These are phyloP conservation scores for Lodderomyces jiufengensis DNA, from an alignment of 1,139 yeast genomes.

Conservation along the genomic window DNA sequence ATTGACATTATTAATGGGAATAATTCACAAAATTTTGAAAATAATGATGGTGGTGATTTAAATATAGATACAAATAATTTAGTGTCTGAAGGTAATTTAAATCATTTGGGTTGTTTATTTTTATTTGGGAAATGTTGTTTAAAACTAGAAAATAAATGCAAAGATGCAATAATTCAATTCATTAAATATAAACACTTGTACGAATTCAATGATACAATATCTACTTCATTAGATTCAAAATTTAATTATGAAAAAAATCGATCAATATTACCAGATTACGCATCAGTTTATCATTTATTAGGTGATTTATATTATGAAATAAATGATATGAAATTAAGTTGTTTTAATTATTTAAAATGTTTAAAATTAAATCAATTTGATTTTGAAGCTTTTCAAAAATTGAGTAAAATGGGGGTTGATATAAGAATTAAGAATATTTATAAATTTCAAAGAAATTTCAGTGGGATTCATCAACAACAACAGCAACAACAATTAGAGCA, in stretches of 20 bases:
- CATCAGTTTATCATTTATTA: conserved; percentile 60
- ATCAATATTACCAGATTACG: conserved; percentile 55
- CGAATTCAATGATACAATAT: conserved; percentile 54
- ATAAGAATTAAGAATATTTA: conserved; percentile 61
- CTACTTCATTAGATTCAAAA: conserved; percentile 10
- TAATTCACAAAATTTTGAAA: no score
- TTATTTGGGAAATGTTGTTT: conserved; percentile 67
- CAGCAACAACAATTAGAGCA: conserved; percentile 5
- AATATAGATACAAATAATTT: neutral
- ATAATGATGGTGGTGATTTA: no score
- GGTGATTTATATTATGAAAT: conserved; percentile 64
- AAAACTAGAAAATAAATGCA: conserved; percentile 44
- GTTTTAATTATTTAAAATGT: conserved; percentile 65
- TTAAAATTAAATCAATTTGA: conserved; percentile 71
- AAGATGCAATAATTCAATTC: conserved; percentile 64
- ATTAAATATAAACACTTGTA: conserved; percentile 30
- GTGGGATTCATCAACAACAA: neutral
- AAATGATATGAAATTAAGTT: conserved; percentile 63
- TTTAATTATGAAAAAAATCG: conserved; percentile 31
- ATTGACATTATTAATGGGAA: conserved; percentile 17
- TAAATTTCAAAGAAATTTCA: conserved; percentile 21
- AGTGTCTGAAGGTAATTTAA: conserved; percentile 28
- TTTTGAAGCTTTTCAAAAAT: conserved; percentile 81
- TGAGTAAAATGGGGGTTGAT: conserved; percentile 69
- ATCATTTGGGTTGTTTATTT: conserved; percentile 69